A percentile compares a stretch with the other conserved stretches of the same genome.
phyloP scores from a whole-genome alignment of 139 green algal genomes.

The Chlamydomonas incerta region DNA sequence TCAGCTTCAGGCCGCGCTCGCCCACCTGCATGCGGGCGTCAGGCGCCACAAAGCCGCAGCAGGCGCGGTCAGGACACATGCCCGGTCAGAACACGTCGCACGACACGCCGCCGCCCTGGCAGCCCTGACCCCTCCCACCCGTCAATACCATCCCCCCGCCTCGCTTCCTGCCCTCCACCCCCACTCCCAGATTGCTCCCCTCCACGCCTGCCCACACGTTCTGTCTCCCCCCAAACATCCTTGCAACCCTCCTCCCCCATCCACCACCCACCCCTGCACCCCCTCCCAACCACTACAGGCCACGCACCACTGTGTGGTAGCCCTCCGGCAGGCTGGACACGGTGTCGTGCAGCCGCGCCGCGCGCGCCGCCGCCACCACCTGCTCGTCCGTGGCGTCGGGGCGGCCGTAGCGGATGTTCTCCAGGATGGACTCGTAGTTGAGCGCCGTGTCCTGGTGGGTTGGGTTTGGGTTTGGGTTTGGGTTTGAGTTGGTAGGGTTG shows the following conservation, averaged over 20 bases:
- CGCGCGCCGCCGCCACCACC: conserved; percentile 67
- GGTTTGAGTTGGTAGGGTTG: background rate
- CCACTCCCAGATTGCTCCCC: no score
- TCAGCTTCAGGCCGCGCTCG: conserved; percentile 91
- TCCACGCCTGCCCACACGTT: no score
- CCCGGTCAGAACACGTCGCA: no score
- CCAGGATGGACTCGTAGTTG: conserved; percentile 78
- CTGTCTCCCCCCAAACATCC: no score
- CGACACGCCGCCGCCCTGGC: no score
- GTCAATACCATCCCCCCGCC: no score
- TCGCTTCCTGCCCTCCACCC: no score
- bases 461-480: conserved; percentile 14
- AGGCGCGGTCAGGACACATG: background rate
- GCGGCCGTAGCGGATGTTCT: conserved; percentile 83
- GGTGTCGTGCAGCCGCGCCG: conserved; percentile 62
- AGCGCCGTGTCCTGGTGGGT: conserved; percentile 85
- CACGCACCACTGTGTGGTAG: conserved; percentile 28
- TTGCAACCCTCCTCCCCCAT: no score
- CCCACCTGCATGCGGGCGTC: conserved; percentile 62
- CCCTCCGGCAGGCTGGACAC: conserved; percentile 59
- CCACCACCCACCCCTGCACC: no score
- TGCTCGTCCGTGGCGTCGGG: conserved; percentile 72
- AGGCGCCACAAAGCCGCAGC: background rate
- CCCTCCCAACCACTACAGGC: no score
- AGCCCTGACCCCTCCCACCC: no score